Conservation (phyloP, 2,329 filamentous ascomycete genomes). For the Penicillium sp. region DNA sequence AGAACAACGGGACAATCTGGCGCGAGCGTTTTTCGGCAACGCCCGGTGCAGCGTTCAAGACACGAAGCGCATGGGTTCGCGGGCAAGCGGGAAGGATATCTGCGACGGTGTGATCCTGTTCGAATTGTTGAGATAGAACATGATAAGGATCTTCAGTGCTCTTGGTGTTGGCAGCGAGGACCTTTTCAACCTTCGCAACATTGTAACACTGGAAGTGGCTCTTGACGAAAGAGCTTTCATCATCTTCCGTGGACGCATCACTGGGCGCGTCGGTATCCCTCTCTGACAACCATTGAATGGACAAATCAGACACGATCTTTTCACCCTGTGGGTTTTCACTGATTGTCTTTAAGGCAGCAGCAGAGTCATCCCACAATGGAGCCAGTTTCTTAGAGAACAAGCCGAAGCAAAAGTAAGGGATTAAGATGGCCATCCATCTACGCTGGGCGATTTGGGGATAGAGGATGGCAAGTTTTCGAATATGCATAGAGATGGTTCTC, state of each 20-base stretch:
- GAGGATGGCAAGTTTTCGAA: conserved; percentile 69
- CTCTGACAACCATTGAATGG: conserved; percentile 71
- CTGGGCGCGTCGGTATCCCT: conserved; percentile 24
- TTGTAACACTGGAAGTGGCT: conserved; percentile 80
- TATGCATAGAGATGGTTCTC: conserved; percentile 76
- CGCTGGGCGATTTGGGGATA: conserved; percentile 62
- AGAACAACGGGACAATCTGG: conserved; percentile 77
- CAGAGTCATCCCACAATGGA: conserved; percentile 83
- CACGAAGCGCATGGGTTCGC: conserved; percentile 74
- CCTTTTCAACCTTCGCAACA: conserved; percentile 57
- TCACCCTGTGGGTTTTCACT: conserved; percentile 70
- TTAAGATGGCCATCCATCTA: conserved; percentile 66
- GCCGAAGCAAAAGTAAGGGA: conserved; percentile 84
- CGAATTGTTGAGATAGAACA: conserved; percentile 63
- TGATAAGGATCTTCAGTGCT: conserved; percentile 56
- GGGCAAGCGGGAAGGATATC: conserved; percentile 49
- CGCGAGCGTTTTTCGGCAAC: conserved; percentile 85
- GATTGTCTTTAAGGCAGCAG: conserved; percentile 72
- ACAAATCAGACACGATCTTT: conserved; percentile 66
- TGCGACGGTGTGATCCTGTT: conserved; percentile 55
- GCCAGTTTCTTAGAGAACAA: conserved; percentile 81
- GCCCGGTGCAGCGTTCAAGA: conserved; percentile 69
- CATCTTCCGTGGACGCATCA: conserved; percentile 27
- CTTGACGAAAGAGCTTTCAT: conserved; percentile 24
- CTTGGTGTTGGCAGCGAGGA: conserved; percentile 54